Evolutionary conservation across 768 basidiomycete species (phyloP), one percentile per base, ranked within the genome.

Genomic region (Auricularia sp.): DNA sequence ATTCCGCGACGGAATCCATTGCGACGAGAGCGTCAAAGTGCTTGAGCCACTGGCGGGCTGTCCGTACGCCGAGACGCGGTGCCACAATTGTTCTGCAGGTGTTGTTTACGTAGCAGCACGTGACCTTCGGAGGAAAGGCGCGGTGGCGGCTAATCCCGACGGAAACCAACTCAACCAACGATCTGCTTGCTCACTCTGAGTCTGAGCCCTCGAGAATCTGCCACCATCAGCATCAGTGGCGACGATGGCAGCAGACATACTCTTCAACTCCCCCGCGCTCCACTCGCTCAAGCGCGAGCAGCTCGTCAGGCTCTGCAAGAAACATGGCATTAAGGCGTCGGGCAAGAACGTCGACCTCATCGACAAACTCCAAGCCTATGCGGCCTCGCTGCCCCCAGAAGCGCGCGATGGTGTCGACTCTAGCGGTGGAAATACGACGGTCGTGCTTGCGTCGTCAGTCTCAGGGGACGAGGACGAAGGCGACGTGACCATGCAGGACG

Each of bases 251-350:
- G 56, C 56, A 7, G 56, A 90, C 68, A 92, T 93, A 60, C 75
- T 93, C 11, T 90, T 88, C 76, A 90, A 93, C 74, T 90, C 90
- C 3, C 88, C 91, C 0, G 91, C 91, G 1, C 74, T 93, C 35
- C 84, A 91, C 71, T 87, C 90, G 23, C 82, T 93, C 53, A 91
- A 90, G 72, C 87, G 91, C 61, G 86, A 89, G 58, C 91, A 93
- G 71, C 87, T 93, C 53, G 81, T 90, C 62, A 90, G 88, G 67
- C 80, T 93, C 61, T 93, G 91, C 84, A 92, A 92, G 74, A 82
- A 86, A 36, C 88, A 93, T 72, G 79, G 84, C 0, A 79, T 93
- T 71, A 91, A 90, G 74, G 90, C 88, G 0, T 80, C 81, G 18
- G 91, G 91, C 21, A 93, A 92, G 81, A 93, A 87, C 69, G 73